Conservation (phyloP, 2,329 filamentous ascomycete species). For the Rhynchosporium agropyri region DNA sequence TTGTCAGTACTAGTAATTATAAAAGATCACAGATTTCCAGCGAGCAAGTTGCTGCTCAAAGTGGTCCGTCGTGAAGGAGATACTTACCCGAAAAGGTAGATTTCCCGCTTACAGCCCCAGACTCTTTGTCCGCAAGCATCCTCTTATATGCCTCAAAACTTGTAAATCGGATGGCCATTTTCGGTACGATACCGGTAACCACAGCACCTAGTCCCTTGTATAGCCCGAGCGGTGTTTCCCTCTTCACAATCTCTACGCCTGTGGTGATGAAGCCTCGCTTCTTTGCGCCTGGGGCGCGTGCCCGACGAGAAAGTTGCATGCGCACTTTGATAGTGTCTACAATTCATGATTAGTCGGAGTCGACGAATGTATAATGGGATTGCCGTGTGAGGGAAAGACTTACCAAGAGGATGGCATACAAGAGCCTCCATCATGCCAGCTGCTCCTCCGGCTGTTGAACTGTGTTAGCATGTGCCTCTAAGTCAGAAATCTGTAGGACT, state of each 20-base stretch:
- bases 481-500: slow-evolving; percentile 4
- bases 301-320: slow-evolving; percentile 94
- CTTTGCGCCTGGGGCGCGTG: slow-evolving; percentile 76
- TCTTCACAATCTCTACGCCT: slow-evolving; percentile 80
- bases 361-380: not conserved
- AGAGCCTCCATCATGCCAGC: slow-evolving; percentile 99
- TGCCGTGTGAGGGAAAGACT: slow-evolving; percentile 35
- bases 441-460: slow-evolving; percentile 77
- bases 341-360: not conserved
- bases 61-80: not conserved
- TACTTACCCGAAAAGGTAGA: slow-evolving; percentile 70
- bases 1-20: slow-evolving; percentile 20
- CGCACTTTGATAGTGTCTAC: slow-evolving; percentile 96
- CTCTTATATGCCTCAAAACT: slow-evolving; percentile 97
- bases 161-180: slow-evolving; percentile 99
- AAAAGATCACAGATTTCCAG: not conserved
- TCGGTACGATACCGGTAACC: slow-evolving; percentile 92
- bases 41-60: not conserved
- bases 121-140: slow-evolving; percentile 67
- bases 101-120: slow-evolving; percentile 68
- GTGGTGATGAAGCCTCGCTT: slow-evolving; percentile 87
- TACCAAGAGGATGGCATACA: slow-evolving; percentile 90
- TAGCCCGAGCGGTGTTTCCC: slow-evolving; percentile 87
- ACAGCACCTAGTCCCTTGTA: slow-evolving; percentile 99
- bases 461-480: slow-evolving; percentile 27